A percentile compares a stretch with the other conserved stretches of the same genome.
These are phyloP conservation scores for Pistacia integerrima DNA, from an alignment of 345 rosid genomes.

Conservation along the genomic window DNA sequence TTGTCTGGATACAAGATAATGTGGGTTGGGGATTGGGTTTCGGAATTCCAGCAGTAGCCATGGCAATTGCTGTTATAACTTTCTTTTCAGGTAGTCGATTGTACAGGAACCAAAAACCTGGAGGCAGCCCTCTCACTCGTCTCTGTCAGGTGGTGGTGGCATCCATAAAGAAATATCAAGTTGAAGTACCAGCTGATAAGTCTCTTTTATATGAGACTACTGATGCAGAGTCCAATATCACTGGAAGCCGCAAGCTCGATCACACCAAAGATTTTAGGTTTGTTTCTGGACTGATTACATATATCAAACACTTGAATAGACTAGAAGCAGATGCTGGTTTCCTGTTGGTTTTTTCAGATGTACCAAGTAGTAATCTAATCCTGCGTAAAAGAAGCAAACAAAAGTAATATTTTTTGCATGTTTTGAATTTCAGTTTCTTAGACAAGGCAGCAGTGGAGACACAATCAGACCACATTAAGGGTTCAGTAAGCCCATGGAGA, in stretches of 20 bases:
- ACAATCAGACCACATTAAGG: constrained; percentile 31
- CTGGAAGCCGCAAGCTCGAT: constrained; percentile 60
- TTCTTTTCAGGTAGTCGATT: constrained; percentile 67
- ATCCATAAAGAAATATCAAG: constrained; percentile 34
- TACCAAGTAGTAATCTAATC: not conserved
- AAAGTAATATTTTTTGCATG: not conserved
- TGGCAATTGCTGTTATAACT: constrained; percentile 57
- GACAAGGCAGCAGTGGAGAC: constrained; percentile 68
- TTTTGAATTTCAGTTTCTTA: constrained; percentile 42
- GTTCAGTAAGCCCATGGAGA: constrained; percentile 40
- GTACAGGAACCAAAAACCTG: constrained; percentile 60
- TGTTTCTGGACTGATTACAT: constrained; percentile 4
- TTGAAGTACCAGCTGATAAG: constrained; percentile 40
- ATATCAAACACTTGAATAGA: not conserved
- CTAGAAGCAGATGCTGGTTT: not conserved
- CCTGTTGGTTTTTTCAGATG: not conserved
- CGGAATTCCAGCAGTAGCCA: constrained; percentile 60
- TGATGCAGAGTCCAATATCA: constrained; percentile 44
- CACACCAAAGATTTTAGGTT: constrained; percentile 46
- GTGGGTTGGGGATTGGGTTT: constrained; percentile 85
- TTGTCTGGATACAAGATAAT: constrained; percentile 67
- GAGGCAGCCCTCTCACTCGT: constrained; percentile 72
- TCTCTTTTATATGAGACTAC: constrained; percentile 43
- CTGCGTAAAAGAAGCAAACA: not conserved
- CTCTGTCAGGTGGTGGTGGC: constrained; percentile 62